A percentile compares a stretch with the other conserved stretches of the same genome.
These are phyloP conservation scores for Malassezia pachydermatis DNA, from an alignment of 1,284 basidiomycete species.

Conservation along the genomic window DNA sequence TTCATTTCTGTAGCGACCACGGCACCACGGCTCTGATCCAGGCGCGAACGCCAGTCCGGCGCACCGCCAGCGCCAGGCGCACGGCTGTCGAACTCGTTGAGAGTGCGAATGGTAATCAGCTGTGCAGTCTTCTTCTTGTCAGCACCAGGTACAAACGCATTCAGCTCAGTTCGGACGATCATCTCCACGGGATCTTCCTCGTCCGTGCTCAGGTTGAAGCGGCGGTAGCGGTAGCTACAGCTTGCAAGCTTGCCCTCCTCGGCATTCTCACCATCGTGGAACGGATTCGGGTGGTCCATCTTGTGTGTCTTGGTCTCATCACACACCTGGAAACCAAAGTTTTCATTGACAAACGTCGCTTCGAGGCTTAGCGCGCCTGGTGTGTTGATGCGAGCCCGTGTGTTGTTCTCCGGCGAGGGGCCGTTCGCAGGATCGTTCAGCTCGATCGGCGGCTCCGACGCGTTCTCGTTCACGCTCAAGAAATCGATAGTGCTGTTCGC, in stretches of 20 bases:
- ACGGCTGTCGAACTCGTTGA: slow-evolving; percentile 95
- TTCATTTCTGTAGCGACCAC: slow-evolving; percentile 99
- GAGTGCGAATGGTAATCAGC: slow-evolving; percentile 68
- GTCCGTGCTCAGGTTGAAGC: slow-evolving; percentile 87
- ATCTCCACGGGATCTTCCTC: slow-evolving; percentile 69
- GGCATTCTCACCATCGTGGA: slow-evolving; percentile 89
- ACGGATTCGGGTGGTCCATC: slow-evolving; percentile 55
- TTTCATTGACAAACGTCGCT: slow-evolving; percentile 98
- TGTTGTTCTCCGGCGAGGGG: slow-evolving; percentile 27
- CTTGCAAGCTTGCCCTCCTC: slow-evolving; percentile 64
- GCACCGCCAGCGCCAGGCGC: slow-evolving; percentile 81
- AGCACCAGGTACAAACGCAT: slow-evolving; percentile 59
- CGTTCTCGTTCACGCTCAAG: slow-evolving; percentile 97
- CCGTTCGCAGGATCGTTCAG: slow-evolving; percentile 59
- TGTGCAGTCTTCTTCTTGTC: slow-evolving; percentile 24
- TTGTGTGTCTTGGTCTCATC: slow-evolving; percentile 56
- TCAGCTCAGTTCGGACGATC: slow-evolving; percentile 90
- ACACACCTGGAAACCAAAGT: slow-evolving; percentile 94
- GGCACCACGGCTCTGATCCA: slow-evolving; percentile 91
- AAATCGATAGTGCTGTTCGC: slow-evolving; percentile 85
- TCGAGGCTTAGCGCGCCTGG: slow-evolving; percentile 88
- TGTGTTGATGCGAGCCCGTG: slow-evolving; percentile 65
- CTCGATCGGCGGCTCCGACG: slow-evolving; percentile 85
- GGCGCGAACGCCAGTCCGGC: slow-evolving; percentile 89
- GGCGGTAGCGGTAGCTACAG: slow-evolving; percentile 89